Base-by-base conservation (phyloP, 257 asterid species). In the Solanum habrochaites region DNA sequence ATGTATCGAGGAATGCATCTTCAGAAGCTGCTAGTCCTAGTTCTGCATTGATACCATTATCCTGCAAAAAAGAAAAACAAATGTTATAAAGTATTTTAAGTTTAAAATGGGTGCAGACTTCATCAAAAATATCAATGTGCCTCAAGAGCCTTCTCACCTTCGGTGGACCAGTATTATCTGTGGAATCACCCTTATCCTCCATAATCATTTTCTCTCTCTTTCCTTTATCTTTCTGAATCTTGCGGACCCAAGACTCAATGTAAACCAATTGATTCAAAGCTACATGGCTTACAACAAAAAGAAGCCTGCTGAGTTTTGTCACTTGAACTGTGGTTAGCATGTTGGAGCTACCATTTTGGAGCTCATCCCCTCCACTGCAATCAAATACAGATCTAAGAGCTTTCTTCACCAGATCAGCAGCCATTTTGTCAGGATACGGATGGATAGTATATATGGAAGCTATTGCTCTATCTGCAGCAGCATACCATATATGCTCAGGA, bases 191-290 rank as follows among this genome's bases (percentile, higher is more conserved):
- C 89, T 90, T 90, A 71, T 83, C 90, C 87, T 94, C 96, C 71
- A 93, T 92, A 85, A 70, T 88, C 88, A 91, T 91, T 87, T 90
- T 94, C 83, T 95, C 98, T 89, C 91, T 95, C 92, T 91, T 95
- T 87, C 93, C 91, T 85, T 91, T 95, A 71, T 91, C 97, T 92
- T 93, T 97, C 91, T 91, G 98, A 90, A 96, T 88, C 92, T 92
- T 96, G 89, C 97, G 90, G 35, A 94, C 87, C 86, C 92, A 90
- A 86, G 96, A 90, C 89, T 97, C 99, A 29, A 95, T 94, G 89
- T 93, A 92, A 86, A 94, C 94, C 91, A 97, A 89, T 74, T 97
- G 99, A 90, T 95, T 93, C 99, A 97, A 93, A 85, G 99, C 98
- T 31, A 97, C 95, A 90, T 95, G 95, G 91, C 98, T 93, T 31